Percentiles rank a stretch among this genome's conserved stretches.
phyloP scores from a whole-genome alignment of 257 asterid genomes.

The Nicotiana knightiana region DNA sequence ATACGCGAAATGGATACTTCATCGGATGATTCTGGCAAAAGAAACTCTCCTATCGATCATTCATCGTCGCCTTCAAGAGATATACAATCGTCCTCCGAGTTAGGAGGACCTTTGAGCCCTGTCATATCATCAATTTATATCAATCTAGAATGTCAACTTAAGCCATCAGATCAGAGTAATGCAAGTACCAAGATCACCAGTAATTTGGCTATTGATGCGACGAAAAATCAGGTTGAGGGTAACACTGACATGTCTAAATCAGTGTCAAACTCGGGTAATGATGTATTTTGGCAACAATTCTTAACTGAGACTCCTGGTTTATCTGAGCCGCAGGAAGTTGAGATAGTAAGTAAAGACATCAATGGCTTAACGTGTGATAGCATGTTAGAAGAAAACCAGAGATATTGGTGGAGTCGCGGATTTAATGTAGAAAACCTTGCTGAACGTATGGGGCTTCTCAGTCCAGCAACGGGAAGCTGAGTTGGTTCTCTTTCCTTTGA shows the following conservation, averaged over 20 bases:
- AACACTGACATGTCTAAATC: conserved; percentile 8
- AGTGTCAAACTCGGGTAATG: conserved; percentile 47
- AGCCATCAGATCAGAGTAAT: conserved; percentile 29
- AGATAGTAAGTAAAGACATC: conserved; percentile 28
- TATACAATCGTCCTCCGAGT: conserved; percentile 34
- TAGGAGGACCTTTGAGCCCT: conserved; percentile 35
- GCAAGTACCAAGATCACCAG: conserved; percentile 35
- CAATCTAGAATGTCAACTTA: conserved; percentile 27
- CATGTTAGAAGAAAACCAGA: conserved; percentile 25
- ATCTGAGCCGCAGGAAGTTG: conserved; percentile 31
- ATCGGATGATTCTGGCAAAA: conserved; percentile 53
- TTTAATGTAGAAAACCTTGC: conserved; percentile 37
- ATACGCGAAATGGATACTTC: conserved; percentile 31
- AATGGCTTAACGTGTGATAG: conserved; percentile 20
- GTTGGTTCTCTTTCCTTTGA: neutral
- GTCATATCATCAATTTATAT: conserved; percentile 38
- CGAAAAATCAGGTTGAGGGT: conserved; percentile 22
- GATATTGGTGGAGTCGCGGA: conserved; percentile 49
- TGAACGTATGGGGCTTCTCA: conserved; percentile 47
- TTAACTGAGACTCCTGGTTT: conserved; percentile 61
- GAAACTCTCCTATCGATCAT: conserved; percentile 25
- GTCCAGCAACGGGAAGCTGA: conserved; percentile 37
- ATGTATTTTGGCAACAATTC: conserved; percentile 87
- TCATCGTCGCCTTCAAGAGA: conserved; percentile 44
- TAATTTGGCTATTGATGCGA: conserved; percentile 2